Base-by-base conservation (phyloP, 257 asterid genomes). In the Lithospermum erythrorhizon region DNA sequence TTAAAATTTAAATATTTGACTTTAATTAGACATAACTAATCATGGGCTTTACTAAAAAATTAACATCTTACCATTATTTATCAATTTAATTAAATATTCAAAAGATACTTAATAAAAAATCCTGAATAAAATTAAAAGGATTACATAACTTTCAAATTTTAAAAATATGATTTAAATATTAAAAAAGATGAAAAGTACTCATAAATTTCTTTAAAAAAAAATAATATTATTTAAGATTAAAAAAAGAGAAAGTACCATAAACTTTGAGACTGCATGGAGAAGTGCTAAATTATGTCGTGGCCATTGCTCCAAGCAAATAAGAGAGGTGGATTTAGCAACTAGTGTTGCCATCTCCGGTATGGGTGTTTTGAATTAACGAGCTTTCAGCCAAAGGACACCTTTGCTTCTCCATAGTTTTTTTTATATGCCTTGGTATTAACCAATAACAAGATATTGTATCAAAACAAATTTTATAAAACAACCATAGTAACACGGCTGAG, bases 251-350 rank as follows among this genome's bases (percentile, higher is more conserved):
- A 41, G 53, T 76, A 73, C 95, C 95, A 37, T 87, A 80, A 4
- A 70, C n/a, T 11, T 27, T 72, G 62, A 49, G 94, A 80, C 95
- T n/a, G n/a, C n/a, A n/a, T n/a, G 95, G 48, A 87, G 79, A 68
- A 87, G 87, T n/a, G n/a, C n/a, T n/a, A n/a, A n/a, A 87, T 90
- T 68, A 82, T 27, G 81, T 87, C 85, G 61, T 87, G 95, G 68
- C 57, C 35, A 73, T 84, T 60, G 6, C 73, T 70, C 81, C 86
- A 78, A 78, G 75, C 82, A n/a, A n/a, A n/a, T 94, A 0, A 21
- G 29, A 22, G 86, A 64, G 55, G 94, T 87, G 30, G 95, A 82
- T 62, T 75, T 64, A 18, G 80, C 62, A 21, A 82, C 67, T 3
- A 87, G 70, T 1, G 82, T 54, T 6, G 86, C 75, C 80, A 80